Conservation (phyloP, 202 grass and related monocot genomes). For the Musa balbisiana region DNA sequence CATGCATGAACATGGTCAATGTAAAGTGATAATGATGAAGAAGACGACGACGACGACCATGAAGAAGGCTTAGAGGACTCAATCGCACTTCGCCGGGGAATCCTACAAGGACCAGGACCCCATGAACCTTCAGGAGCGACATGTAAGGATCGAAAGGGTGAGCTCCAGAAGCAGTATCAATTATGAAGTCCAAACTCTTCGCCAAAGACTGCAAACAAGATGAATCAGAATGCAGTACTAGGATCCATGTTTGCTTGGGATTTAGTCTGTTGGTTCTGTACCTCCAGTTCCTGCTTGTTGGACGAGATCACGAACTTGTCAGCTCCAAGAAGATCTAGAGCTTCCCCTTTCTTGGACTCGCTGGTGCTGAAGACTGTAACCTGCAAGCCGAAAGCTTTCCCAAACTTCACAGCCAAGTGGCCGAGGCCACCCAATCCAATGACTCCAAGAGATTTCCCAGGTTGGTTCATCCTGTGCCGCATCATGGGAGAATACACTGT, state of each 20-base stretch:
- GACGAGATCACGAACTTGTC: constrained; percentile 82
- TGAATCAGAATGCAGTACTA: no score
- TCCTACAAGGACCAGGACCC: constrained; percentile 43
- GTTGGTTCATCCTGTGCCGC: constrained; percentile 84
- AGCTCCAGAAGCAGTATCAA: constrained; percentile 63
- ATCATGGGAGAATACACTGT: constrained; percentile 81
- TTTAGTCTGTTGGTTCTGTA: background rate
- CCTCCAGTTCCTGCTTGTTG: constrained; percentile 57
- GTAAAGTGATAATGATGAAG: constrained; percentile 18
- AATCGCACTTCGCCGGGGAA: constrained; percentile 67
- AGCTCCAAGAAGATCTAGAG: constrained; percentile 49
- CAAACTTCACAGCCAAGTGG: constrained; percentile 82
- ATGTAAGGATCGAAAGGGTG: constrained; percentile 85
- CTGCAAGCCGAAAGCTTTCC: constrained; percentile 67
- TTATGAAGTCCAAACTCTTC: constrained; percentile 65
- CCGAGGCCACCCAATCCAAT: constrained; percentile 75
- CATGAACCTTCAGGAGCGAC: constrained; percentile 55
- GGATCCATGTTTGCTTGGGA: no score
- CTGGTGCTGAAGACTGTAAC: constrained; percentile 79
- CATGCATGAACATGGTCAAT: background rate
- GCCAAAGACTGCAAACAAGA: constrained; percentile 24
- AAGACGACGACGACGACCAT: background rate
- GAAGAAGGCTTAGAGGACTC: constrained; percentile 48
- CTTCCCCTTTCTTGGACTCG: constrained; percentile 62
- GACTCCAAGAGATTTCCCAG: constrained; percentile 68